Conservation (phyloP, 2,329 filamentous ascomycete genomes). For the Fusarium sp. region DNA sequence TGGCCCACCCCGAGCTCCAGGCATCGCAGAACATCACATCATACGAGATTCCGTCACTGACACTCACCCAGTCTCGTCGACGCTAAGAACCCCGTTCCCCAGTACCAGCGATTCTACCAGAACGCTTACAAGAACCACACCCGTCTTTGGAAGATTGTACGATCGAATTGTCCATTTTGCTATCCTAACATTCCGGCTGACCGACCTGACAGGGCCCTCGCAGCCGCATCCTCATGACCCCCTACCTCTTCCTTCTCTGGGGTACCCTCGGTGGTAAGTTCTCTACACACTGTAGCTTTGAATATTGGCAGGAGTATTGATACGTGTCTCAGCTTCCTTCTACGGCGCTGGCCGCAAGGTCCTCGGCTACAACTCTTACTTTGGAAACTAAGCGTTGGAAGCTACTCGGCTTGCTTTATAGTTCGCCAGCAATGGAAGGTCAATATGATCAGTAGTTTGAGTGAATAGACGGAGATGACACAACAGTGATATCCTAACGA, state of each 20-base stretch:
- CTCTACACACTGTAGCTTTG: background rate
- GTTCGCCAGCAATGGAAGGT: constrained; percentile 27
- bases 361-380: constrained; percentile 84
- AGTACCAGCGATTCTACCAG: constrained; percentile 82
- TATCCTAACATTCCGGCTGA: constrained; percentile 35
- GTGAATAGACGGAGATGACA: constrained; percentile 45
- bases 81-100: constrained; percentile 81
- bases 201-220: constrained; percentile 67
- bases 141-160: constrained; percentile 83
- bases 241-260: constrained; percentile 76
- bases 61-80: constrained; percentile 67
- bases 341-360: constrained; percentile 82
- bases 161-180: constrained; percentile 49
- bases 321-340: constrained; percentile 61
- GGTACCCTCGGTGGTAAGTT: constrained; percentile 72
- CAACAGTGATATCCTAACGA: constrained; percentile 35
- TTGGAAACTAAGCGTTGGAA: constrained; percentile 62
- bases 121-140: constrained; percentile 75
- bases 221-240: constrained; percentile 74
- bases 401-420: constrained; percentile 22
- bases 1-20: constrained; percentile 37
- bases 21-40: constrained; percentile 38
- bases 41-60: constrained; percentile 49
- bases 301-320: constrained; percentile 12
- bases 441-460: constrained; percentile 43